These are phyloP conservation scores for Aspergillus olivimuriae DNA, from an alignment of 495 filamentous ascomycete species.

Conservation along the genomic window DNA sequence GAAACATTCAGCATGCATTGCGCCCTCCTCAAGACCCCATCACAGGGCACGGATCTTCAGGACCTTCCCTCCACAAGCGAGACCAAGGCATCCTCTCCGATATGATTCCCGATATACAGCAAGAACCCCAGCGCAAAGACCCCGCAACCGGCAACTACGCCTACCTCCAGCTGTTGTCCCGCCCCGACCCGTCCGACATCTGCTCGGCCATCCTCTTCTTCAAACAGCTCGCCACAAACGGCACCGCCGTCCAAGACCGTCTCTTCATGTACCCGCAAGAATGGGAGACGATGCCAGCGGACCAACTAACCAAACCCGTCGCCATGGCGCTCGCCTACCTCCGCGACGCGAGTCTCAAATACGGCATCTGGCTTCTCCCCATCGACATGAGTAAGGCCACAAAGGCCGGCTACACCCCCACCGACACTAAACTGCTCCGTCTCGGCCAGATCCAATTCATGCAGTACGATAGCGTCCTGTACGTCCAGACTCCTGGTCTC, in stretches of 20 bases:
- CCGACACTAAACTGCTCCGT: slow-evolving; percentile 37
- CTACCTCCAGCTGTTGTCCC: slow-evolving; percentile 39
- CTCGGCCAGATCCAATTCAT: slow-evolving; percentile 43
- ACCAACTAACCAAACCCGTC: slow-evolving; percentile 20
- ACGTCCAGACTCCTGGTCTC: slow-evolving; percentile 35
- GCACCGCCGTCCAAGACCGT: slow-evolving; percentile 36
- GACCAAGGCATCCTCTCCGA: slow-evolving; percentile 7
- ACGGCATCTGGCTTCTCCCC: slow-evolving; percentile 41
- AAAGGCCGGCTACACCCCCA: slow-evolving; percentile 26
- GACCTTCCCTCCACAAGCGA: slow-evolving; percentile 22
- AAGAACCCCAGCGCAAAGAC: background rate
- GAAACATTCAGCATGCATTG: slow-evolving; percentile 53
- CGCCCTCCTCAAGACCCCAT: slow-evolving; percentile 29
- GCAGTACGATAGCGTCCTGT: slow-evolving; percentile 42
- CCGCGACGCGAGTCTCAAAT: slow-evolving; percentile 33
- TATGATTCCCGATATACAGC: slow-evolving; percentile 2
- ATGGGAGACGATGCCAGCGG: slow-evolving; percentile 32
- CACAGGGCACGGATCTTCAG: slow-evolving; percentile 9
- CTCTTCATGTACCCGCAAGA: slow-evolving; percentile 44
- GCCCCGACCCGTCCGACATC: slow-evolving; percentile 40
- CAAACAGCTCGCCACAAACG: slow-evolving; percentile 32
- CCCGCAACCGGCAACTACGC: slow-evolving; percentile 30
- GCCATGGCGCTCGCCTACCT: slow-evolving; percentile 29
- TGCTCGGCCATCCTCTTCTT: slow-evolving; percentile 42
- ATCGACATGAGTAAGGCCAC: slow-evolving; percentile 39